phyloP scores from a whole-genome alignment of 257 asterid species.

The Solanum ossicruentum region DNA sequence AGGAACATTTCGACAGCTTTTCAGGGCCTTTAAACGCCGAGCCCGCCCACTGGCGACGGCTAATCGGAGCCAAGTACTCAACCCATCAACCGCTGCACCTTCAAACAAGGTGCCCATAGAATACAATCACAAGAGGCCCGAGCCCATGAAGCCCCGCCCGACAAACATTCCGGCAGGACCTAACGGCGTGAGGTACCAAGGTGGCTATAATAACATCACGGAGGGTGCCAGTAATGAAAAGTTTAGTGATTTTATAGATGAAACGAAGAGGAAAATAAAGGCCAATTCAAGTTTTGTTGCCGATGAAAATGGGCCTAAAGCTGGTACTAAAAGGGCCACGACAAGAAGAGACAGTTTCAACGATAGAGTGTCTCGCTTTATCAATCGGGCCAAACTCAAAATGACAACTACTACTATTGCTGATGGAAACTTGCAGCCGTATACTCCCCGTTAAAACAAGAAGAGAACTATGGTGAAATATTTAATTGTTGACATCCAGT shows the following conservation, averaged over 20 bases:
- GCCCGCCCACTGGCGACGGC: background rate
- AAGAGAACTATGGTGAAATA: too few species aligned
- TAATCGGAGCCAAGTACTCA: background rate
- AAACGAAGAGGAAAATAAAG: constrained; percentile 18
- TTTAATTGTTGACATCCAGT: background rate
- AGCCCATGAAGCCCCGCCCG: background rate
- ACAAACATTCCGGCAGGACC: background rate
- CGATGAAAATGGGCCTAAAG: background rate
- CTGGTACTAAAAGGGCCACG: background rate
- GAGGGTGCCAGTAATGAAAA: background rate
- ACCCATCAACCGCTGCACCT: background rate
- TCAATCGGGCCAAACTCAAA: constrained; percentile 26
- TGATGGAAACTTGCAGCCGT: background rate
- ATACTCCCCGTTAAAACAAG: background rate
- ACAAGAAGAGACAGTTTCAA: constrained; percentile 43
- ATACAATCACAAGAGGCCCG: background rate
- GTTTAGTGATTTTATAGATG: constrained; percentile 17
- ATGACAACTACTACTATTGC: constrained; percentile 19
- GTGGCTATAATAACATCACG: background rate
- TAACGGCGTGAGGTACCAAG: background rate
- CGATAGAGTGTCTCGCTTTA: constrained; percentile 26
- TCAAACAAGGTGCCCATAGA: background rate
- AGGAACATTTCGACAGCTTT: background rate
- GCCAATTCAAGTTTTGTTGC: constrained; percentile 15
- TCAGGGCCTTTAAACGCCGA: background rate